These are phyloP conservation scores for Stemphylium beticola DNA, from an alignment of 2,329 filamentous ascomycete genomes.

Conservation along the genomic window DNA sequence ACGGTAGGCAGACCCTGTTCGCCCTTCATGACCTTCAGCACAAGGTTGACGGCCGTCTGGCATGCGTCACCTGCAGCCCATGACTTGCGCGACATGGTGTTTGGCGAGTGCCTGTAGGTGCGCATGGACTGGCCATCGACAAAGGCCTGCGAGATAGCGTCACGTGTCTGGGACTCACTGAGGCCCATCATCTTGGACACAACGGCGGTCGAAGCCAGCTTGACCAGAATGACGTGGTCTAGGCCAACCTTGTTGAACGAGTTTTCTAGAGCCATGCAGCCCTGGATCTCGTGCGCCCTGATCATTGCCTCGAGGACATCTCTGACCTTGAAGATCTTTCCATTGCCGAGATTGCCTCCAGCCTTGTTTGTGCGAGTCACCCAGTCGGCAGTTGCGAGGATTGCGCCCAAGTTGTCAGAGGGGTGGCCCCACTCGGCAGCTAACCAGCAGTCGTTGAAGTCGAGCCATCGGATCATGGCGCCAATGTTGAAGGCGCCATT, in stretches of 20 bases:
- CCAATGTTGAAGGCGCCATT: conserved; percentile 99
- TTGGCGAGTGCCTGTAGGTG: conserved; percentile 96
- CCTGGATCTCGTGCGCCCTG: conserved; percentile 99
- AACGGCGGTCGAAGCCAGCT: conserved; percentile 93
- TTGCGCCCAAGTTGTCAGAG: conserved; percentile 96
- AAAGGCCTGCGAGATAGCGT: conserved; percentile 96
- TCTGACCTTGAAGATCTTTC: conserved; percentile 83
- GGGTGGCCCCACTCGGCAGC: conserved; percentile 99
- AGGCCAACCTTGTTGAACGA: conserved; percentile 98
- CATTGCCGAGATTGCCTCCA: conserved; percentile 72
- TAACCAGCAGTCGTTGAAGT: conserved; percentile 99
- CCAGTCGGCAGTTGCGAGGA: conserved; percentile 97
- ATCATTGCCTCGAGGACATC: conserved; percentile 98
- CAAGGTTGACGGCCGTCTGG: conserved; percentile 90
- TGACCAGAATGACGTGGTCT: conserved; percentile 97
- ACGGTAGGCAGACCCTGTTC: conserved; percentile 92
- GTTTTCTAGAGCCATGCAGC: conserved; percentile 94
- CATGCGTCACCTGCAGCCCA: conserved; percentile 99
- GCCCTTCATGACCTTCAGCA: conserved; percentile 87
- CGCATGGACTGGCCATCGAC: conserved; percentile 95
- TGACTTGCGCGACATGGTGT: conserved; percentile 99
- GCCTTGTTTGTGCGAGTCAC: conserved; percentile 92
- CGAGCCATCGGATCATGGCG: conserved; percentile 97
- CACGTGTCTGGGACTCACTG: conserved; percentile 86
- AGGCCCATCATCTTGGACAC: conserved; percentile 95